Evolutionary conservation across 2,329 filamentous ascomycete genomes (phyloP), one percentile per base, ranked within the genome.

Genomic region (Orbilia blumenaviensis): DNA sequence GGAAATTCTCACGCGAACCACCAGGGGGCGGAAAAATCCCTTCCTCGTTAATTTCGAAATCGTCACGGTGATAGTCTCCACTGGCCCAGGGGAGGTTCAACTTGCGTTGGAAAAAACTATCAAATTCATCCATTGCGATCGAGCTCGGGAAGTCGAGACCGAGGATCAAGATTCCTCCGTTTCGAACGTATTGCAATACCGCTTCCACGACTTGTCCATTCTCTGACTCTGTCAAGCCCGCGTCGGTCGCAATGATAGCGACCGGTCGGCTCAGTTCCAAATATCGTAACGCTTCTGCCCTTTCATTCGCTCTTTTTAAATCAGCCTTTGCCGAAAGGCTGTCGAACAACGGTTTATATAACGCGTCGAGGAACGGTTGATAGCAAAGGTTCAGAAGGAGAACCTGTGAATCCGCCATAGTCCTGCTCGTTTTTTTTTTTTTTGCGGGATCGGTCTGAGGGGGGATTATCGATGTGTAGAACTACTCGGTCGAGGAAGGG

Each of bases 121-220:
- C n/a, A 14, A 23, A 48, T 25, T 7, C 14, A 14, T 21, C 74
- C 75, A 79, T 66, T 60, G 48, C 58, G 58, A 78, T 76, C 58
- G 80, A 78, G 48, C 6, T 78, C 46, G 77, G 71, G 71, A 82
- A 82, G 44, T 77, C 71, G 2, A 81, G 72, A 6, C 79, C 81
- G 48, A 81, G 67, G 1, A 82, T 79, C 1, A 80, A 69, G 6
- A 74, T 71, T 18, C 81, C 80, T 9, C 81, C 81, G 44, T 78
- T 64, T 0, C 44, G 38, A 10, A 79, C 50, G 64, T 82, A 82
- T 0, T 78, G 16, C 0, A 77, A 42, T 14, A 81, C 34, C 29
- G 68, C 78, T 9, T 79, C 48, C 12, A 81, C 62, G 2, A 81
- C 77, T 7, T 23, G n/a, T 7, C 54, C 50, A 69, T 81, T 78